phyloP scores from a whole-genome alignment of 345 rosid species.

The Syzygium jambos region DNA sequence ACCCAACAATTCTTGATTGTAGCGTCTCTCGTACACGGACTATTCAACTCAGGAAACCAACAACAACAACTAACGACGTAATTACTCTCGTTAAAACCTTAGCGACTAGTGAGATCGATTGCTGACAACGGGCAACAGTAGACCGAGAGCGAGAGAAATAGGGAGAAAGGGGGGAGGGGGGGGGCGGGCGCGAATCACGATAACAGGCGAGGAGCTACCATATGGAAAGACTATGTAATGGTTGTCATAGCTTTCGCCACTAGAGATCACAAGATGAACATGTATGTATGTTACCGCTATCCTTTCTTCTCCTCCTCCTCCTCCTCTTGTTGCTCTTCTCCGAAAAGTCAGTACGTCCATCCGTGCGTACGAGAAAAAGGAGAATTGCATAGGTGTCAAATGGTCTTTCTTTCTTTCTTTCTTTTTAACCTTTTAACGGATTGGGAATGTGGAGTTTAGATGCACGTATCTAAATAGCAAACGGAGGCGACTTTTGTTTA shows the following conservation, averaged over 20 bases:
- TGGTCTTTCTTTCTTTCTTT: neutral
- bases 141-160: neutral
- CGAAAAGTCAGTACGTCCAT: neutral
- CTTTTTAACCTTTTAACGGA: neutral
- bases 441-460: neutral
- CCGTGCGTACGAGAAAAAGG: neutral
- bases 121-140: neutral
- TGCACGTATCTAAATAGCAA: neutral
- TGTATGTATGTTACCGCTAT: neutral
- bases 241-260: neutral
- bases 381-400: neutral
- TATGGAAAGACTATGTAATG: neutral
- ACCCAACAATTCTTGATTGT: neutral
- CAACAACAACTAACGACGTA: neutral
- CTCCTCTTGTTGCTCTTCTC: neutral
- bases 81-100: neutral
- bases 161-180: neutral
- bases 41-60: neutral
- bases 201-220: neutral
- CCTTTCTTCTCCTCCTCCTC: neutral
- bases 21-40: neutral
- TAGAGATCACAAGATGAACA: neutral
- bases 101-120: neutral
- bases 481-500: neutral
- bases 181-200: neutral